Evolutionary conservation across 371 early-diverging fungal species (phyloP), one percentile per base, ranked within the genome.

Genomic region (Enteropsectra breve): DNA sequence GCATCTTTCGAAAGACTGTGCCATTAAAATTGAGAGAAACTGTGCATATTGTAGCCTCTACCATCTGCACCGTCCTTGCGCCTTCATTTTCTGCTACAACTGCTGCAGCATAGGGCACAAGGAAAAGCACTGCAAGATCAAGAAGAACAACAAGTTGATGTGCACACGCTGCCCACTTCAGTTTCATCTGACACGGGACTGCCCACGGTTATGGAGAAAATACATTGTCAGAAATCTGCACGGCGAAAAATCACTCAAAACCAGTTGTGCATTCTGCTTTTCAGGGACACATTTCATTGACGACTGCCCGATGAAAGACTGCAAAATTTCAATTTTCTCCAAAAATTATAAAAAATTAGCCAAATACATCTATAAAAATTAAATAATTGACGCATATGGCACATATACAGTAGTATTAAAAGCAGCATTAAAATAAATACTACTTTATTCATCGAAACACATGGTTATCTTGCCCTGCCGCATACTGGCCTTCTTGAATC

Each of bases 1-100:
- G 15, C 67, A 66, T 50, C 21, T 33, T 21, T 54, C 45, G 6
- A 48, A 36, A 37, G 59, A 66, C 28, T 66, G 67, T 49, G 6
- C 56, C 3, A 15, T 8, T 21, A 5, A 8, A 18, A 33, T 26
- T 6, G 46, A 13, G 21, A 21, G 62, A 28, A 30, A 6, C 11
- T 61, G 62, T 30, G 11, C 4, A 15, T 61, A n/a, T 21, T 61
- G 62, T 32, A 38, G 38, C 32, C 23, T 6, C 6, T 6, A 32
- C 2, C 62, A 61, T 24, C 18, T 48, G 5, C 21, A 32, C 2
- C 21, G 29, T 48, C 8, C 53, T 8, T 61, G 62, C 34, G 3
- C 4, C 28, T 37, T 47, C 8, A 2, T 52, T 3, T 61, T 61
- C 3, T 61, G 62, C 34, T 23, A 13, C 5, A 61, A 26, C 3